A percentile compares a stretch with the other conserved stretches of the same genome.
These are phyloP conservation scores for Coemansia asiatica DNA, from an alignment of 192 early-diverging fungal species.

Conservation along the genomic window DNA sequence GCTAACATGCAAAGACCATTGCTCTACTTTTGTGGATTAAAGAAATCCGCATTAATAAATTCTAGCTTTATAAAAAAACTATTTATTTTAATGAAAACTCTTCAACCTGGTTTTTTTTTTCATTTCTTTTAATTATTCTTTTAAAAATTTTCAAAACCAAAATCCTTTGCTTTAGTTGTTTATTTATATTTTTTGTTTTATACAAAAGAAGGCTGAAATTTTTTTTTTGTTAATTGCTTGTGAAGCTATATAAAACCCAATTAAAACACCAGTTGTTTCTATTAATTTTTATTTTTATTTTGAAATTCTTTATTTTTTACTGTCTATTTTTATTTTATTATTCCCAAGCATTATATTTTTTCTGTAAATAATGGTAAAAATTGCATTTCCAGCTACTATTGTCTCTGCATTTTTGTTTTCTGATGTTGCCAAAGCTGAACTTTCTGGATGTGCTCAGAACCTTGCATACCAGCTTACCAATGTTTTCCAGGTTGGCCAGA, in stretches of 20 bases:
- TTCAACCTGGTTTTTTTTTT: too few relatives aligned
- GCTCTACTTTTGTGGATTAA: too few relatives aligned
- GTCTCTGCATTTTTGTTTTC: conserved; percentile 5
- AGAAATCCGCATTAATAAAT: too few relatives aligned
- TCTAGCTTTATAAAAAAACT: too few relatives aligned
- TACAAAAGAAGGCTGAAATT: background rate
- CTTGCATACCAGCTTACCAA: conserved; percentile 11
- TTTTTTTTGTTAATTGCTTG: too few relatives aligned
- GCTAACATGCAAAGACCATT: too few relatives aligned
- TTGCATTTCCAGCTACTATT: background rate
- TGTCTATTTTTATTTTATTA: background rate
- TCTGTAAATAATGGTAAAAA: background rate
- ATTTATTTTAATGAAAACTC: too few relatives aligned
- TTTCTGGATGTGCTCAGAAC: conserved; percentile 3
- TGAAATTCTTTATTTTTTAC: background rate
- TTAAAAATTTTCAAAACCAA: too few relatives aligned
- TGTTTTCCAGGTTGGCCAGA: conserved; percentile 5
- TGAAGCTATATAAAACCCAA: too few relatives aligned
- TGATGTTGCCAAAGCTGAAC: background rate
- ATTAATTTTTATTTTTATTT: background rate
- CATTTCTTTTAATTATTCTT: too few relatives aligned
- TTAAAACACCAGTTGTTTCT: too few relatives aligned
- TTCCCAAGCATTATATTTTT: background rate
- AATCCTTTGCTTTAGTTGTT: too few relatives aligned
- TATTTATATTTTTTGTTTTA: background rate